A percentile compares a stretch with the other conserved stretches of the same genome.
Evolutionary conservation across 768 basidiomycete genomes (phyloP).

Genomic region (Calocybe cyanea): DNA sequence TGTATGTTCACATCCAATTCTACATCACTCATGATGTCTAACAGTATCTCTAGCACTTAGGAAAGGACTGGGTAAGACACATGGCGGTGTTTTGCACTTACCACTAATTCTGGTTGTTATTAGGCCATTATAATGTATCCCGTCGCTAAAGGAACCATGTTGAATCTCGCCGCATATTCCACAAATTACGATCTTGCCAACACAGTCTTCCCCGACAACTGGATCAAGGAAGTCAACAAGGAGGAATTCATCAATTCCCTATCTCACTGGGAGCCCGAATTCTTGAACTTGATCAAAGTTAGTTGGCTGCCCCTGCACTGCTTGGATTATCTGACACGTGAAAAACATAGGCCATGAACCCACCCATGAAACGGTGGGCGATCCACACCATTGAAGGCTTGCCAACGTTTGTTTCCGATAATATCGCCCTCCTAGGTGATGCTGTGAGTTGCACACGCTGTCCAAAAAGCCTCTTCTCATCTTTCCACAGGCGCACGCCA

Average conservation of each 20-base stretch:
- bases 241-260: constrained; percentile 30
- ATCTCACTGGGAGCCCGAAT: constrained; percentile 35
- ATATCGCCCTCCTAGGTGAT: constrained; percentile 46
- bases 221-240: constrained; percentile 23
- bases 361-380: constrained; percentile 34
- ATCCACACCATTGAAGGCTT: constrained; percentile 38
- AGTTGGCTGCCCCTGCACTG: neutral
- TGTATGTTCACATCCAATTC: constrained; percentile 13
- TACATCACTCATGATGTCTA: neutral
- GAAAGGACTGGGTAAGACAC: constrained; percentile 24
- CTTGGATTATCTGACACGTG: neutral
- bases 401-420: constrained; percentile 31
- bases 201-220: constrained; percentile 26
- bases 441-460: constrained; percentile 27
- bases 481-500: constrained; percentile 34
- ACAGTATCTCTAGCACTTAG: constrained; percentile 22
- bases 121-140: constrained; percentile 40
- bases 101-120: neutral
- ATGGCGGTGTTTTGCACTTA: constrained; percentile 15
- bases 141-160: constrained; percentile 27
- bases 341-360: constrained; percentile 2
- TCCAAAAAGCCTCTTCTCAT: neutral
- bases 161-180: constrained; percentile 32
- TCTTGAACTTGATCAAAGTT: constrained; percentile 25
- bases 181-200: constrained; percentile 25